These are phyloP conservation scores for Gillenia trifoliata DNA, from an alignment of 306 rosid species.

Conservation along the genomic window DNA sequence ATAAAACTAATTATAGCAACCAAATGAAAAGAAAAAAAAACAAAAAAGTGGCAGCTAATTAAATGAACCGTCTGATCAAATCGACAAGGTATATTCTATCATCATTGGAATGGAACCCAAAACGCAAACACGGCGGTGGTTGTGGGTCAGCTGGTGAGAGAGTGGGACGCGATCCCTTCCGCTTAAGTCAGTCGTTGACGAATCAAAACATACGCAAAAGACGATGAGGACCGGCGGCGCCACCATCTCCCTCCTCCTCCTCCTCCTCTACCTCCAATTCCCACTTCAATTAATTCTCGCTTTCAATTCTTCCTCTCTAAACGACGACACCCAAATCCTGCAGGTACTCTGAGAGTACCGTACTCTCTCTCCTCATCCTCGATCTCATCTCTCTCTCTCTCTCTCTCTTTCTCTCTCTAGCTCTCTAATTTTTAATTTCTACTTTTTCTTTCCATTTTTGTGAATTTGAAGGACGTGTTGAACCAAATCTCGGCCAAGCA, in stretches of 20 bases:
- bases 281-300: constrained; percentile 9
- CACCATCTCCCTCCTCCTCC: constrained; percentile 18
- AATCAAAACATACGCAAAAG: background rate
- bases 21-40: no score
- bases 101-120: background rate
- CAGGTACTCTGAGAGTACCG: constrained; percentile 72
- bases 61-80: background rate
- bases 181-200: background rate
- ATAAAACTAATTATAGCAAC: background rate
- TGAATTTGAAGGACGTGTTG: constrained; percentile 52
- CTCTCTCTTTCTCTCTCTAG: background rate
- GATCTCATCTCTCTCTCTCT: background rate
- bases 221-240: constrained; percentile 13
- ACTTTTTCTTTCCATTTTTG: background rate
- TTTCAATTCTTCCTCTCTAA: constrained; percentile 20
- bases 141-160: background rate
- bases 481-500: constrained; percentile 58
- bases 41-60: background rate
- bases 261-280: constrained; percentile 22
- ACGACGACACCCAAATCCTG: constrained; percentile 43
- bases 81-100: background rate
- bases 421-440: background rate
- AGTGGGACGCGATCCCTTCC: background rate
- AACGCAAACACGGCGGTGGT: background rate
- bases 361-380: constrained; percentile 8